Evolutionary conservation across 2,329 filamentous ascomycete genomes (phyloP), one percentile per base, ranked within the genome.

Genomic region (Aureobasidium lini): DNA sequence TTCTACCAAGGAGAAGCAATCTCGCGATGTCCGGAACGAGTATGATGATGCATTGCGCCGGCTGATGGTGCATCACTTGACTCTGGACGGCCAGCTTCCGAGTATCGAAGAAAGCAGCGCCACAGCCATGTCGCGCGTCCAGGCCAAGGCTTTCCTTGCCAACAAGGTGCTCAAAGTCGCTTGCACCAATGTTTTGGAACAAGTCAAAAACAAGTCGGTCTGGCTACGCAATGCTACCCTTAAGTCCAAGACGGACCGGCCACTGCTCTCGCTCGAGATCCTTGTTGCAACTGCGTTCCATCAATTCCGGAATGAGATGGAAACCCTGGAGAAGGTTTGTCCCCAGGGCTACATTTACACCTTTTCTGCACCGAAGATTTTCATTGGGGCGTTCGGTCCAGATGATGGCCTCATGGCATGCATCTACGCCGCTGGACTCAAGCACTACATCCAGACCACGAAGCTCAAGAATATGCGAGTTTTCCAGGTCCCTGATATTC

Each of bases 341-440:
- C 31, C 37, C 11, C 44, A 42, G 32, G 56, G 56, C 18, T 59
- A 59, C 29, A 28, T 39, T 11, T 59, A 50, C 31, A 59, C 44
- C 3, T 59, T 59, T 37, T 37, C 43, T 6, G 43, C 56, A 16
- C 56, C 56, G 18, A 44, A 32, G 7, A 59, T 59, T 15, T 59
- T 59, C 16, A 31, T 37, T 2, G 28, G 11, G 23, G 39, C n/a
- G 32, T 50, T 50, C 16, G 44, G 44, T 29, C 23, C 28, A n/a
- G 6, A 36, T 31, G 39, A 42, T 28, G 37, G 37, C 28, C 16
- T 59, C 29, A 50, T 59, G 44, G 39, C 44, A 15, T 44, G 28
- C 44, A 59, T 59, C 8, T 50, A 59, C 37, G 47, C 47, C 36
- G 56, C 56, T 29, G 56, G 44, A 7, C 56, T 59, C 29, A 49